phyloP scores from a whole-genome alignment of 2,329 filamentous ascomycete species.

The Fusarium coicis region DNA sequence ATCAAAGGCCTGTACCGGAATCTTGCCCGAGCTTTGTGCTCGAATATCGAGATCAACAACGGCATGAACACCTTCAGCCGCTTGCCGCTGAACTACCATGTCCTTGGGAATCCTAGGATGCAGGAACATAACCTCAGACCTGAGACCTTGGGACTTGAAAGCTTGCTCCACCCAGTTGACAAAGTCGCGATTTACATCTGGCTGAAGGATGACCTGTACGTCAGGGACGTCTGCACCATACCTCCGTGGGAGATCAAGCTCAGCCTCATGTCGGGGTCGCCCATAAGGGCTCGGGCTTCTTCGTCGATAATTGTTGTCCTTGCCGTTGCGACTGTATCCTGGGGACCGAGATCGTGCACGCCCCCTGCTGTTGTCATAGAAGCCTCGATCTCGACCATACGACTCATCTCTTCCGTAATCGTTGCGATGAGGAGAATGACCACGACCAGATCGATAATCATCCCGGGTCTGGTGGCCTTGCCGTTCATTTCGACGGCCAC shows the following conservation, averaged over 20 bases:
- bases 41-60: conserved; percentile 80
- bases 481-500: conserved; percentile 56
- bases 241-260: conserved; percentile 78
- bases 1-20: conserved; percentile 88
- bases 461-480: conserved; percentile 65
- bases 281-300: conserved; percentile 76
- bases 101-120: conserved; percentile 80
- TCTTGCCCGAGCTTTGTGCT: conserved; percentile 76
- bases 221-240: conserved; percentile 83
- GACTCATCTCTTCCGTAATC: conserved; percentile 69
- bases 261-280: conserved; percentile 60
- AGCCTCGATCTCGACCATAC: conserved; percentile 63
- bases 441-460: conserved; percentile 72
- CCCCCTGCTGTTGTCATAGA: conserved; percentile 54
- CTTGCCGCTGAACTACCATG: conserved; percentile 84
- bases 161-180: conserved; percentile 83
- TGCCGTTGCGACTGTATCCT: conserved; percentile 54
- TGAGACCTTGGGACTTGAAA: conserved; percentile 77
- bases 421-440: conserved; percentile 66
- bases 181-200: conserved; percentile 82
- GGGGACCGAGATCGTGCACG: conserved; percentile 78
- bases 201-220: conserved; percentile 85
- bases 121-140: conserved; percentile 82
- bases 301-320: conserved; percentile 68
- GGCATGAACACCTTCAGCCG: conserved; percentile 87